These are phyloP conservation scores for Diaporthe sp. DNA, from an alignment of 2,329 filamentous ascomycete genomes.

Conservation along the genomic window DNA sequence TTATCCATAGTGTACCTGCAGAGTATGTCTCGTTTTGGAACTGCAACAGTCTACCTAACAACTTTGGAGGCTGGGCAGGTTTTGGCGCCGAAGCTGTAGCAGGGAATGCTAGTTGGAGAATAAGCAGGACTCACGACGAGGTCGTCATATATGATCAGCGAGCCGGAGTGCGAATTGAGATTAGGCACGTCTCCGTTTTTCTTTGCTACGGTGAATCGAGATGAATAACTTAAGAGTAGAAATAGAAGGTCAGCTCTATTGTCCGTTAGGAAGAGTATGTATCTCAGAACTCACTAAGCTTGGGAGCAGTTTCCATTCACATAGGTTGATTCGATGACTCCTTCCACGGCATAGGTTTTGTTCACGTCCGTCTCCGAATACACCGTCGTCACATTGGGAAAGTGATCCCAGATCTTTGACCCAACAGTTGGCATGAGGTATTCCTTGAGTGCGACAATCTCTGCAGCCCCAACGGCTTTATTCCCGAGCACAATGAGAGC, in stretches of 20 bases:
- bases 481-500: conserved; percentile 4
- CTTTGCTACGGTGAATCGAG: conserved; percentile 22
- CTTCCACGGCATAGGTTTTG: conserved; percentile 11
- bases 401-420: conserved; percentile 12
- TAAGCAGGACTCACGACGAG: not conserved
- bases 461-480: not conserved
- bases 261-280: not conserved
- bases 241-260: not conserved
- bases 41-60: not conserved
- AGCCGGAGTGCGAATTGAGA: not conserved
- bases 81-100: not conserved
- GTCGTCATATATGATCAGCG: conserved; percentile 25
- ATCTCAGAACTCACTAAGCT: not conserved
- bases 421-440: conserved; percentile 8
- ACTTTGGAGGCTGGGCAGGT: not conserved
- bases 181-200: not conserved
- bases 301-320: conserved; percentile 21
- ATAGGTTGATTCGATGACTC: conserved; percentile 12
- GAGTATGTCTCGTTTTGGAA: not conserved
- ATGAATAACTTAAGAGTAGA: conserved; percentile 10
- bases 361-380: not conserved
- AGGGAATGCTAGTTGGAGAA: conserved; percentile 18
- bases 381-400: conserved; percentile 12
- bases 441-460: conserved; percentile 3
- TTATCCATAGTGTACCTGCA: not conserved